Conservation (phyloP, 805 yeast genomes). For the Spathaspora boniae region DNA sequence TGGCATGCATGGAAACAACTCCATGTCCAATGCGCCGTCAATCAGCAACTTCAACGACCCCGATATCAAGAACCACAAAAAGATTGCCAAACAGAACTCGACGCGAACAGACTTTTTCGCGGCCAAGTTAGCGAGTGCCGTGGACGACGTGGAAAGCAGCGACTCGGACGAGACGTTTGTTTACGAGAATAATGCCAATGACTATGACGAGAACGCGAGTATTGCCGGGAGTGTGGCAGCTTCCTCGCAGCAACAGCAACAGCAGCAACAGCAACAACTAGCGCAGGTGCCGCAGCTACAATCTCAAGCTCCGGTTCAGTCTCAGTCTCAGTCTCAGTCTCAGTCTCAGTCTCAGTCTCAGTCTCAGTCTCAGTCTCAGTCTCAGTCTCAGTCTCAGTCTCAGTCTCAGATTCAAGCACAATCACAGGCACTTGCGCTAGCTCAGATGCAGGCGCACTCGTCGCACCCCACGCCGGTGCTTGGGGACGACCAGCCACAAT, state of each 20-base stretch:
- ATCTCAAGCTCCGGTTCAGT: too few relatives aligned
- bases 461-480: too few relatives aligned
- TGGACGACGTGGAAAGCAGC: slow-evolving; percentile 80
- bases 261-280: slow-evolving; percentile 1
- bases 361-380: too few relatives aligned
- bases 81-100: slow-evolving; percentile 47
- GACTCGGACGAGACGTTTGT: slow-evolving; percentile 95
- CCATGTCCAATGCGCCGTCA: slow-evolving; percentile 2
- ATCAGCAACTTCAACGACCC: not conserved
- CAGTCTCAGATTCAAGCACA: too few relatives aligned
- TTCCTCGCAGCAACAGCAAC: too few relatives aligned
- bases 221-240: slow-evolving; percentile 10
- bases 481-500: slow-evolving; percentile 4
- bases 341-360: too few relatives aligned
- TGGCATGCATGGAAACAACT: slow-evolving; percentile 7
- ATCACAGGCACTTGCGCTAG: too few relatives aligned
- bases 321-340: too few relatives aligned
- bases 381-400: too few relatives aligned
- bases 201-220: slow-evolving; percentile 17
- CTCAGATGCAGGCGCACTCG: too few relatives aligned
- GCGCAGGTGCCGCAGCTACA: slow-evolving; percentile 3
- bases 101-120: slow-evolving; percentile 92
- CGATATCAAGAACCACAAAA: slow-evolving; percentile 17
- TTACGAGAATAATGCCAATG: slow-evolving; percentile 57
- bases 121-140: slow-evolving; percentile 90